Base-by-base conservation (phyloP, 768 basidiomycete species). In the Termitomyces bulborhizus region DNA sequence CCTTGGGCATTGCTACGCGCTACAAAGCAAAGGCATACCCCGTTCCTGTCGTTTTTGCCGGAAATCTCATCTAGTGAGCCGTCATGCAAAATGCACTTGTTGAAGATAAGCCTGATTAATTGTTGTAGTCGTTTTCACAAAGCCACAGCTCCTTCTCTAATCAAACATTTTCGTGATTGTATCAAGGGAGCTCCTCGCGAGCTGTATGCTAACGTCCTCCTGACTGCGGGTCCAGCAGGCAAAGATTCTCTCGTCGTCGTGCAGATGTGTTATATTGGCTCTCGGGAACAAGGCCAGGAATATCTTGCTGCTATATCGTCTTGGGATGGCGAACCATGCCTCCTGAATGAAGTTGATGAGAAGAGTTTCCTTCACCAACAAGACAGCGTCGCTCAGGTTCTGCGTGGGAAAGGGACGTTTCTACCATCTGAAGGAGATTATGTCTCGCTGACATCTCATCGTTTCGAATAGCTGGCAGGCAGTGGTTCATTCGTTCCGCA, bases 111-210 rank as follows among this genome's bases (percentile, higher is more conserved):
- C 13, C 40, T 31, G 4, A 51, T 61, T 60, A 36, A 60, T 39
- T 24, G 41, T 27, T 54, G 26, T 16, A 95, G 93, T 69, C 88
- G 90, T 37, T 97, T 96, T 73, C 85, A 91, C 68, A 81, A 78
- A 46, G 80, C 84, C n/a, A 95, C 92, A 0, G 87, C 94, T 0
- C 85, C 91, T 3, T 92, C 90, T 4, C 81, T 96, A 44, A 84
- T 97, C 66, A 87, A 85, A 60, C 94, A 96, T 70, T 92, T 93
- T 73, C 84, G 94, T 26, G 94, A 97, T 68, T 94, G 92, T 64
- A 81, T 95, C 73, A 95, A 95, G 65, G 84, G 85, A 40, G 89
- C 90, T 12, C 91, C 93, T 1, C 80, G 88, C 9, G 87, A 92
- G 63, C 79, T 95, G 16, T 97, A 97, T 66, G 88, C 90, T 37